Evolutionary conservation across 352 stramenopile genomes (phyloP).

Genomic region (Globisporangium spinosum): DNA sequence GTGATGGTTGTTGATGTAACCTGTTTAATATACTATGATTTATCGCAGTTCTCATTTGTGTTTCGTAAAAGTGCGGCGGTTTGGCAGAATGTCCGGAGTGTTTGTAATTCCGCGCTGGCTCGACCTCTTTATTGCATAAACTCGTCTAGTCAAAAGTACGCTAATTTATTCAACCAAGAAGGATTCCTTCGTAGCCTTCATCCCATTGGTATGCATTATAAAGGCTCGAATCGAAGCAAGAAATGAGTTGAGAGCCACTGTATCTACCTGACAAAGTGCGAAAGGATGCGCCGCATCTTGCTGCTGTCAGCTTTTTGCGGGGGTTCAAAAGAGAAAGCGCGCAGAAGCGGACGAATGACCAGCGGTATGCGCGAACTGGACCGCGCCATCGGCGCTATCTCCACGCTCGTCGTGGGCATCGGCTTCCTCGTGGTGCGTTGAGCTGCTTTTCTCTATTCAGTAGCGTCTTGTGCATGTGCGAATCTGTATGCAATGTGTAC

Average conservation of each 20-base stretch:
- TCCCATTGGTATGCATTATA: neutral
- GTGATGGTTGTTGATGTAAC: neutral
- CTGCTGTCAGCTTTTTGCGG: conserved; percentile 1
- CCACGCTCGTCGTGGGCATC: conserved; percentile 71
- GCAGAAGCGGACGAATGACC: conserved; percentile 25
- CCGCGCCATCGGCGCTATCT: conserved; percentile 69
- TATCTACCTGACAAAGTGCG: conserved; percentile 6
- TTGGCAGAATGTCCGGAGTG: conserved; percentile 6
- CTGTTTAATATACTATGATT: conserved; percentile 8
- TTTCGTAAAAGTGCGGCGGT: conserved; percentile 15
- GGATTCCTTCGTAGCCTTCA: no score
- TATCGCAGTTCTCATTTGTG: conserved; percentile 9
- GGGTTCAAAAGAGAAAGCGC: conserved; percentile 9
- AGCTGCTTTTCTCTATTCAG: neutral
- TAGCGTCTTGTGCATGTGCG: neutral
- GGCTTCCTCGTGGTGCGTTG: conserved; percentile 59
- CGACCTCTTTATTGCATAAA: neutral
- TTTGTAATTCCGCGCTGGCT: conserved; percentile 5
- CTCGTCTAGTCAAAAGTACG: neutral
- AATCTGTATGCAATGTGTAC: no score
- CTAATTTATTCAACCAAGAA: neutral
- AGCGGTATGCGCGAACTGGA: conserved; percentile 75
- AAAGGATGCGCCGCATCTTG: conserved; percentile 5
- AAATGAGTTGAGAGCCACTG: neutral
- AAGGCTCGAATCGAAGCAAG: neutral